A percentile compares a stretch with the other conserved stretches of the same genome.
phyloP scores from a whole-genome alignment of 495 filamentous ascomycete species.

The Talaromyces nanjingensis region DNA sequence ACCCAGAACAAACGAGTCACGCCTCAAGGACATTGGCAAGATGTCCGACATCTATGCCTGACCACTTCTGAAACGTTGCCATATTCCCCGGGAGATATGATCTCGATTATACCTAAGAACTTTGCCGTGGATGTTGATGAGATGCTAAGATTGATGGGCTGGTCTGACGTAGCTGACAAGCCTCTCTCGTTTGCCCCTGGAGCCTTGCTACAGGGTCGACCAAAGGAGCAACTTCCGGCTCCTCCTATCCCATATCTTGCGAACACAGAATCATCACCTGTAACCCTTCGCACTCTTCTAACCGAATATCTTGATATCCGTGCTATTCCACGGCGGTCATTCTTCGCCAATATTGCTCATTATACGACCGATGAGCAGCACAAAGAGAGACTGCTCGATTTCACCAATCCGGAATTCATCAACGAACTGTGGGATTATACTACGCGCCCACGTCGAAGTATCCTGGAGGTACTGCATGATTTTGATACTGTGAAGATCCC shows the following conservation, averaged over 20 bases:
- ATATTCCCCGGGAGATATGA: slow-evolving; percentile 64
- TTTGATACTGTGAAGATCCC: slow-evolving; percentile 81
- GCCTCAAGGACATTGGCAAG: slow-evolving; percentile 76
- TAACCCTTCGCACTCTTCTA: slow-evolving; percentile 71
- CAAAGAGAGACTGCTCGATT: slow-evolving; percentile 74
- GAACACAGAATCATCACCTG: slow-evolving; percentile 22
- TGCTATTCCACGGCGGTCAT: slow-evolving; percentile 77
- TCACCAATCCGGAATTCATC: slow-evolving; percentile 64
- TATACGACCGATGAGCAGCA: slow-evolving; percentile 67
- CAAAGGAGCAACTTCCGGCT: slow-evolving; percentile 19
- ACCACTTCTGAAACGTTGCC: slow-evolving; percentile 34
- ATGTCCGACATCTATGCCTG: slow-evolving; percentile 73
- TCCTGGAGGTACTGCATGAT: slow-evolving; percentile 85
- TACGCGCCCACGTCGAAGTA: slow-evolving; percentile 80
- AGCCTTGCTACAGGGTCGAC: slow-evolving; percentile 10
- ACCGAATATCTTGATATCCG: slow-evolving; percentile 80
- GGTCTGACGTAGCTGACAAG: slow-evolving; percentile 63
- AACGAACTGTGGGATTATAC: slow-evolving; percentile 97
- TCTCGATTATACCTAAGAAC: slow-evolving; percentile 82
- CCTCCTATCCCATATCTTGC: slow-evolving; percentile 37
- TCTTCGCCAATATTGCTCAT: slow-evolving; percentile 69
- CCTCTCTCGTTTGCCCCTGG: slow-evolving; percentile 44
- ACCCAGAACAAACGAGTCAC: slow-evolving; percentile 66
- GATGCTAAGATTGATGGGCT: slow-evolving; percentile 69
- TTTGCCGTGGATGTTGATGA: slow-evolving; percentile 66